Evolutionary conservation across 371 early-diverging fungal genomes (phyloP), one percentile per base, ranked within the genome.

Genomic region (Lichtheimia hyalospora): DNA sequence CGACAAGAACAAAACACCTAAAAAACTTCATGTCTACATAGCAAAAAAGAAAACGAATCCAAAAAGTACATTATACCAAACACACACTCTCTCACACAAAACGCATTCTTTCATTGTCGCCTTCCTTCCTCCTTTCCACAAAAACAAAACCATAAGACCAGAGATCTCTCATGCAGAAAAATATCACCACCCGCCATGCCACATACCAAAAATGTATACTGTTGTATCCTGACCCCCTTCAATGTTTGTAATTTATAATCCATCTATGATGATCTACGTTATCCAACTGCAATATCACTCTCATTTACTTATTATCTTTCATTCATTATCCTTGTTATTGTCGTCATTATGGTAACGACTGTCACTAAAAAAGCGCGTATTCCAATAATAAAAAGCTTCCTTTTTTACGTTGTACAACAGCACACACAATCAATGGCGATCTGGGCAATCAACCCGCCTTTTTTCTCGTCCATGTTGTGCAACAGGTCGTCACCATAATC

Each of bases 361-460:
- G 10, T 10, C 34, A 34, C 34, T 8, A 8, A 10, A 34, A 34
- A 10, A 34, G 34, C 46, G 21, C 46, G 46, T 46, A 46, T 46
- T 46, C 18, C 18, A n/a, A 21, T 18, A 46, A 46, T 16, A 46
- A 16, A 6, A n/a, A n/a, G n/a, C n/a, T n/a, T n/a, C n/a, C 7
- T 10, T 46, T 46, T 46, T n/a, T 18, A n/a, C 18, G 46, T 46
- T 21, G 46, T 46, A 46, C 46, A 46, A 34, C 34, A 34, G 34
- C 10, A 34, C 34, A 44, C n/a, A 21, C 46, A 46, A 46, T 46
- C 46, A 46, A n/a, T 46, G 46, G 46, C 46, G 46, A 46, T 46
- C 46, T 46, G 46, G 21, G 16, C 46, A 34, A 34, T 34, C 34
- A 10, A 34, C 34, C 34, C 34, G 34, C 34, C 34, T 34, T 34